Evolutionary conservation across 495 filamentous ascomycete species (phyloP).

Genomic region (Umbilicaria muhlenbergii): DNA sequence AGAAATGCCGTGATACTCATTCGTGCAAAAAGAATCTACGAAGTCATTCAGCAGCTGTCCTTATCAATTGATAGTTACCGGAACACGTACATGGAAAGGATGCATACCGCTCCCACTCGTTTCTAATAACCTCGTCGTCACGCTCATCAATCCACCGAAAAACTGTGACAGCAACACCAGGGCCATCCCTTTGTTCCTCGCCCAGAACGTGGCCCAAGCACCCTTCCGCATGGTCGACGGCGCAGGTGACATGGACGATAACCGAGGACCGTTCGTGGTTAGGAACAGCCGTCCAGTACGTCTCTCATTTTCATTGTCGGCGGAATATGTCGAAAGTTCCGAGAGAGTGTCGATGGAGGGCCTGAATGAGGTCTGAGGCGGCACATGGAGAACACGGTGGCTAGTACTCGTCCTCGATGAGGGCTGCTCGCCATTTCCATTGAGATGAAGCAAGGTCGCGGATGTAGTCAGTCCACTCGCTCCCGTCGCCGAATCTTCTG

Average conservation of each 20-base stretch:
- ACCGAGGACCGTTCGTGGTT: not conserved
- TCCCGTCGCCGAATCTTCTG: too few species aligned
- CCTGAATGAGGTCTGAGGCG: slow-evolving; percentile 4
- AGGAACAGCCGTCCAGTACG: not conserved
- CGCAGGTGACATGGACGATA: slow-evolving; percentile 7
- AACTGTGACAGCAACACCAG: slow-evolving; percentile 64
- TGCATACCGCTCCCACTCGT: slow-evolving; percentile 56
- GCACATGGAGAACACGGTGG: slow-evolving; percentile 2
- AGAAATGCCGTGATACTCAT: slow-evolving; percentile 63
- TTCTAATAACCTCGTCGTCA: slow-evolving; percentile 65
- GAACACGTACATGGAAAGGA: slow-evolving; percentile 52
- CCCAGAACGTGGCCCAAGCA: slow-evolving; percentile 20
- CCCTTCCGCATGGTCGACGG: slow-evolving; percentile 17
- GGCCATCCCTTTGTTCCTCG: slow-evolving; percentile 55
- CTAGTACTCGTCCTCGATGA: too few species aligned
- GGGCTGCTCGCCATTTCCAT: too few species aligned
- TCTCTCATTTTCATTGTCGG: slow-evolving; percentile 10
- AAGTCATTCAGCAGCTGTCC: not conserved
- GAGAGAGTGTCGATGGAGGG: slow-evolving; percentile 9
- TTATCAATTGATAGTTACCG: not conserved
- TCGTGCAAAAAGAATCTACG: slow-evolving; percentile 64
- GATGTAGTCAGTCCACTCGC: too few species aligned
- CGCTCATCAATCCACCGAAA: slow-evolving; percentile 81
- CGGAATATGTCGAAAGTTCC: slow-evolving; percentile 6
- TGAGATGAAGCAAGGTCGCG: too few species aligned